A percentile compares a stretch with the other conserved stretches of the same genome.
Conservation (phyloP, 1,139 yeast genomes). For the Saccharomyces hybrid region DNA sequence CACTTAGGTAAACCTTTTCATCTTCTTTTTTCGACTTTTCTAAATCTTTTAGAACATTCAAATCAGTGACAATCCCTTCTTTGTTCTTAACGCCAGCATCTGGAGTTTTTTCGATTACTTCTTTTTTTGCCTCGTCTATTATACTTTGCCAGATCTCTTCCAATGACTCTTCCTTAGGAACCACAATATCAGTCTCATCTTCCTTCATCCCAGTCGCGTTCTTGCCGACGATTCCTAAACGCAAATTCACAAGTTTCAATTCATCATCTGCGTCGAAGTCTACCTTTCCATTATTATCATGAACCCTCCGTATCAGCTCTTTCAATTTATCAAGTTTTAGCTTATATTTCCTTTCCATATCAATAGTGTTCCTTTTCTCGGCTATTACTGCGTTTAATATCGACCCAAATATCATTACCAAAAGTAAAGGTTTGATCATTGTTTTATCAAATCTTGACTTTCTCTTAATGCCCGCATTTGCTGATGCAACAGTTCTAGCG, state of each 20-base stretch:
- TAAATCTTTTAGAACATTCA: conserved; percentile 17
- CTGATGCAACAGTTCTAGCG: not conserved
- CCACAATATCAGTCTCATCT: conserved; percentile 13
- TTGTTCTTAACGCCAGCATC: not conserved
- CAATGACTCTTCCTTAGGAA: conserved; percentile 21
- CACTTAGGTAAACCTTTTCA: conserved; percentile 11
- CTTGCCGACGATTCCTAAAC: conserved; percentile 11
- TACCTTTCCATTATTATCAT: conserved; percentile 19
- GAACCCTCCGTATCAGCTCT: conserved; percentile 25
- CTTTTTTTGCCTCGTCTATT: conserved; percentile 17
- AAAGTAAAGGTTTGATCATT: conserved; percentile 29
- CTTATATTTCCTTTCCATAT: conserved; percentile 35
- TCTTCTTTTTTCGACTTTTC: conserved; percentile 18
- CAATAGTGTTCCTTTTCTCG: conserved; percentile 35
- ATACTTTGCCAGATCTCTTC: conserved; percentile 24
- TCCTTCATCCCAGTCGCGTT: conserved; percentile 7
- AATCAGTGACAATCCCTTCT: conserved; percentile 2
- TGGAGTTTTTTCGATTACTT: not conserved
- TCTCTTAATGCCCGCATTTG: conserved; percentile 1
- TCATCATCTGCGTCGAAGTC: conserved; percentile 29
- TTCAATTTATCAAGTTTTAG: conserved; percentile 31
- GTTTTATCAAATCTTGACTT: conserved; percentile 29
- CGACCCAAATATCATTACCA: conserved; percentile 32
- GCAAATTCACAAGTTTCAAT: conserved; percentile 30
- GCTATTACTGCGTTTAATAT: conserved; percentile 34